Conservation (phyloP, 495 filamentous ascomycete genomes). For the Daldinia grandis region DNA sequence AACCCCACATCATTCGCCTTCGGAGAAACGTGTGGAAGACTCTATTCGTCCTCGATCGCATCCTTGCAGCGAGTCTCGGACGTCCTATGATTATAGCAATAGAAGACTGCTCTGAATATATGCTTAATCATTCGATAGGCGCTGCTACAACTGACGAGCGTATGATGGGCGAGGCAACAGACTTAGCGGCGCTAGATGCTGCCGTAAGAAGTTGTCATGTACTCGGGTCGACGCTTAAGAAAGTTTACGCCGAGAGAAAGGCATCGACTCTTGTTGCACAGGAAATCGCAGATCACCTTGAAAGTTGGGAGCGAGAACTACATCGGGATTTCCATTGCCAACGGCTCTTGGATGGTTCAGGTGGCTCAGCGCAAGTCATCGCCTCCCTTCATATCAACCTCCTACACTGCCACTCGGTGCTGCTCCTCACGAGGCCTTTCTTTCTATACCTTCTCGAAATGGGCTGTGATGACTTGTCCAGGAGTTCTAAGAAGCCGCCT, state of each 20-base stretch:
- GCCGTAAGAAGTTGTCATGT: conserved; percentile 66
- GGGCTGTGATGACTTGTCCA: conserved; percentile 49
- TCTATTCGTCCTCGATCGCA: conserved; percentile 68
- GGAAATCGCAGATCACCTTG: conserved; percentile 67
- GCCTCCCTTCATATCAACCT: conserved; percentile 73
- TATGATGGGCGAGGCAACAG: conserved; percentile 35
- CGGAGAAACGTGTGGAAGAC: conserved; percentile 68
- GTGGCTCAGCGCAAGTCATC: conserved; percentile 63
- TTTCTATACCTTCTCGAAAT: conserved; percentile 62
- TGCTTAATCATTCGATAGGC: conserved; percentile 52
- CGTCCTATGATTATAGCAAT: conserved; percentile 68
- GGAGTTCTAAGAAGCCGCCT: conserved; percentile 41
- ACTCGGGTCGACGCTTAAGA: conserved; percentile 71
- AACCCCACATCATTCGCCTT: conserved; percentile 51
- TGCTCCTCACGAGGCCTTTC: conserved; percentile 76
- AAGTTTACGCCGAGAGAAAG: conserved; percentile 74
- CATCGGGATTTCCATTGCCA: conserved; percentile 57
- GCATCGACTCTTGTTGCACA: conserved; percentile 73
- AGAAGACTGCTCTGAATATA: conserved; percentile 65
- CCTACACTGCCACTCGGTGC: conserved; percentile 76
- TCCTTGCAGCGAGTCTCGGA: conserved; percentile 66
- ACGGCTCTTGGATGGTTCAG: conserved; percentile 56
- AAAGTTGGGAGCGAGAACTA: conserved; percentile 58
- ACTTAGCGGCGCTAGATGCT: conserved; percentile 57
- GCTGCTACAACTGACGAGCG: conserved; percentile 35